These are phyloP conservation scores for Phytophthora capsici DNA, from an alignment of 352 stramenopile genomes.

Conservation along the genomic window DNA sequence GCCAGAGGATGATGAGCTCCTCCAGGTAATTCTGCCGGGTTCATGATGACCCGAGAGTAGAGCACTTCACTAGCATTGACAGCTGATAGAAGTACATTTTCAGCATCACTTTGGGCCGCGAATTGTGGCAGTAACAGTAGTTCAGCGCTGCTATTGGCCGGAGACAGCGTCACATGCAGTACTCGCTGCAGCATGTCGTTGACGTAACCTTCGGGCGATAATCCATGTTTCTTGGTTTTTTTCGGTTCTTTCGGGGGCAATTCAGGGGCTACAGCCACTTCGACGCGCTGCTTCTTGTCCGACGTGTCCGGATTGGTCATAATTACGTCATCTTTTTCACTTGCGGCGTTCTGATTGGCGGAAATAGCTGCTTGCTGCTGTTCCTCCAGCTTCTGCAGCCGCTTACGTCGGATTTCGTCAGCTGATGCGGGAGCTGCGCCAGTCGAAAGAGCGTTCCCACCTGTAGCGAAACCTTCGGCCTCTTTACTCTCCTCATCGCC, in stretches of 20 bases:
- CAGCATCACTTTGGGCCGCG: slow-evolving; percentile 20
- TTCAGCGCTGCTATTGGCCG: slow-evolving; percentile 22
- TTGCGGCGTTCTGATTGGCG: slow-evolving; percentile 26
- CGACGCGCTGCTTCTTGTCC: slow-evolving; percentile 32
- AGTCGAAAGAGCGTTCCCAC: slow-evolving; percentile 29
- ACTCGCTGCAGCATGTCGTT: slow-evolving; percentile 83
- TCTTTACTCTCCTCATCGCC: slow-evolving; percentile 52
- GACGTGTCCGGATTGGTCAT: slow-evolving; percentile 27
- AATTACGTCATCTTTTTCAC: slow-evolving; percentile 18
- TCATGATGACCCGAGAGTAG: slow-evolving; percentile 73
- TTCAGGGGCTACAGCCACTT: not conserved
- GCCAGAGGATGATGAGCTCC: slow-evolving; percentile 63
- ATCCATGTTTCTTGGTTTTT: slow-evolving; percentile 43
- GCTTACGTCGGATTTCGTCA: slow-evolving; percentile 65
- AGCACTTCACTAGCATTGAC: slow-evolving; percentile 73
- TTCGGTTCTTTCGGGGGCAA: slow-evolving; percentile 33
- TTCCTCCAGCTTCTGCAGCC: slow-evolving; percentile 67
- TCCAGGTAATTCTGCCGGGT: slow-evolving; percentile 54
- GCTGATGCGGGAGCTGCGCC: slow-evolving; percentile 34
- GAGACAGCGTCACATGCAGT: slow-evolving; percentile 67
- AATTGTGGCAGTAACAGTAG: slow-evolving; percentile 53
- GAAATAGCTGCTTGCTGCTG: slow-evolving; percentile 38
- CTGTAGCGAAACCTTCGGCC: slow-evolving; percentile 18
- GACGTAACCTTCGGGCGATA: slow-evolving; percentile 56
- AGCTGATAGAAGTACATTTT: slow-evolving; percentile 34